Conservation (phyloP, 2,329 filamentous ascomycete genomes). For the Fonsecaea multimorphosa region DNA sequence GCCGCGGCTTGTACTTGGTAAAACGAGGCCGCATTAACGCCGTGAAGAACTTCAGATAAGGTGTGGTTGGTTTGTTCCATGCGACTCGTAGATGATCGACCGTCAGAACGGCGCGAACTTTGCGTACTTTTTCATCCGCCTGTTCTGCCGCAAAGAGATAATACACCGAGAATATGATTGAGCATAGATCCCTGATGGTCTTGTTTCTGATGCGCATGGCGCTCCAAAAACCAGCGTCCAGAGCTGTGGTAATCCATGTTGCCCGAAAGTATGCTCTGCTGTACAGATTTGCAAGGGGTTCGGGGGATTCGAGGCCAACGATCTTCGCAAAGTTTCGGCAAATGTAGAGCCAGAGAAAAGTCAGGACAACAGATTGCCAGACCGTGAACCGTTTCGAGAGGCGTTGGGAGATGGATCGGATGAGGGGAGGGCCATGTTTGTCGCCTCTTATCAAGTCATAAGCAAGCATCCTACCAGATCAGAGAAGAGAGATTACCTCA, state of each 20-base stretch:
- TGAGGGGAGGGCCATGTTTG: constrained; percentile 81
- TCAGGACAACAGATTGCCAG: constrained; percentile 88
- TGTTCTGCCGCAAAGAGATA: constrained; percentile 92
- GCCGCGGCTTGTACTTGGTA: constrained; percentile 79
- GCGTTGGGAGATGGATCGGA: constrained; percentile 72
- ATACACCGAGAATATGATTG: constrained; percentile 83
- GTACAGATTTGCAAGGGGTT: constrained; percentile 93
- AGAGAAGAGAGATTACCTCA: constrained; percentile 61
- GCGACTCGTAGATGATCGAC: constrained; percentile 89
- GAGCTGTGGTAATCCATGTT: constrained; percentile 92
- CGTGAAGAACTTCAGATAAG: constrained; percentile 78
- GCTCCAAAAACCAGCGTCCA: constrained; percentile 98
- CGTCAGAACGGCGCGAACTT: constrained; percentile 83
- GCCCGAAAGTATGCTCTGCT: constrained; percentile 90
- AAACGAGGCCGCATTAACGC: constrained; percentile 76
- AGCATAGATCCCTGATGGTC: constrained; percentile 81
- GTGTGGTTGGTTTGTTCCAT: constrained; percentile 93
- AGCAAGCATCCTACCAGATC: constrained; percentile 30
- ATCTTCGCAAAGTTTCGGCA: constrained; percentile 93
- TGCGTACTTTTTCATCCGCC: constrained; percentile 94
- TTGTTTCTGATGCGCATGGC: constrained; percentile 88
- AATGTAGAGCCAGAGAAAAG: constrained; percentile 88
- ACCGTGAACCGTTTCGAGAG: constrained; percentile 75
- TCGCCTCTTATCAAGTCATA: constrained; percentile 65
- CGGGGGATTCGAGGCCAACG: constrained; percentile 86